Percentiles rank a stretch among this genome's conserved stretches.
phyloP scores from a whole-genome alignment of 495 filamentous ascomycete genomes.

The Hyaloscypha hepaticicola region DNA sequence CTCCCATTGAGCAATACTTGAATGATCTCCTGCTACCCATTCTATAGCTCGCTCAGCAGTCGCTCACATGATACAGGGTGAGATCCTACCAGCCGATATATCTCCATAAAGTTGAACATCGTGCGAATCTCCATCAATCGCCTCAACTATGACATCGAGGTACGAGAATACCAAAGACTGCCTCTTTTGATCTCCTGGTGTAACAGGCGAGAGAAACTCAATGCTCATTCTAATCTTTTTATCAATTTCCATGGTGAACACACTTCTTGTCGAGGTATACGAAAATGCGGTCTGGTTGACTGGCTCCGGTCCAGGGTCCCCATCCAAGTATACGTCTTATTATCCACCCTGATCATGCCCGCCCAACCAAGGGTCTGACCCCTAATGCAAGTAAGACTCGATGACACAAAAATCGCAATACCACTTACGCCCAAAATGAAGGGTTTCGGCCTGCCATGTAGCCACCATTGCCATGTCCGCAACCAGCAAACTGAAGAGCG shows the following conservation, averaged over 20 bases:
- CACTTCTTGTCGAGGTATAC: conserved; percentile 87
- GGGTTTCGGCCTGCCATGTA: conserved; percentile 57
- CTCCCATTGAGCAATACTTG: conserved; percentile 26
- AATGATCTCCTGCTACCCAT: conserved; percentile 28
- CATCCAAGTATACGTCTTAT: conserved; percentile 60
- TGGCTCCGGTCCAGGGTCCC: conserved; percentile 35
- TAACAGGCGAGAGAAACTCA: conserved; percentile 87
- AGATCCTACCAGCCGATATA: conserved; percentile 69
- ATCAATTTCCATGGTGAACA: conserved; percentile 75
- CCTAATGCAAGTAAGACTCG: conserved; percentile 22
- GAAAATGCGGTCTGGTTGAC: conserved; percentile 54
- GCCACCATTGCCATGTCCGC: conserved; percentile 70
- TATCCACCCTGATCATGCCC: conserved; percentile 59
- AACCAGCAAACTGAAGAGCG: conserved; percentile 68
- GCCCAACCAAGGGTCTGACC: conserved; percentile 71
- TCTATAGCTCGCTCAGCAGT: conserved; percentile 40
- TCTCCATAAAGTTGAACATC: conserved; percentile 83
- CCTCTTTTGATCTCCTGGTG: conserved; percentile 79
- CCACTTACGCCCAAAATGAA: conserved; percentile 18
- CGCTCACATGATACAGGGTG: conserved; percentile 41
- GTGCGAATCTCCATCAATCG: conserved; percentile 55
- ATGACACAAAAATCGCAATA: conserved; percentile 35
- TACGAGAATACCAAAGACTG: conserved; percentile 92
- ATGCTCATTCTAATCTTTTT: conserved; percentile 66
- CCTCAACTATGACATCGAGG: conserved; percentile 64